Evolutionary conservation across 352 stramenopile genomes (phyloP), one percentile per base, ranked within the genome.

Genomic region (Thalassiosira hispida): DNA sequence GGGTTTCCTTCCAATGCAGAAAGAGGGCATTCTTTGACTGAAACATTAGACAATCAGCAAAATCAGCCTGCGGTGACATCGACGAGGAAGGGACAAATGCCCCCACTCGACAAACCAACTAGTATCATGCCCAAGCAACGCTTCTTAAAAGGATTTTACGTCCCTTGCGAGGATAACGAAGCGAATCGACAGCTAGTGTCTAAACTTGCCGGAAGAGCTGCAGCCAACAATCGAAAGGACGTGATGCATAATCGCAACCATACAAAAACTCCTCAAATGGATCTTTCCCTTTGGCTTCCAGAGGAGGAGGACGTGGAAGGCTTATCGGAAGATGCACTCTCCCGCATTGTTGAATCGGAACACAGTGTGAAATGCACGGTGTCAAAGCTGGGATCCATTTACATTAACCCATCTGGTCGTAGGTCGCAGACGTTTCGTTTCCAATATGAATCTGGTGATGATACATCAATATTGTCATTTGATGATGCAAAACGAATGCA

Each of bases 271-370:
- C 73, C 73, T n/a, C 64, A 63, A 14, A 57, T 77, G 38, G 73
- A 81, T 60, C n/a, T 81, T n/a, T 81, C 73, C 16, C 60, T 81
- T 23, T 81, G 73, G 73, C 44, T 81, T n/a, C 66, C 73, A 5
- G 38, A 65, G 27, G 40, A 20, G 23, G 52, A 55, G 38, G 35
- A n/a, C 14, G 52, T 44, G 38, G 35, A n/a, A 14, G 40, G 12
- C 44, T 57, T 68, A 46, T 46, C 51, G 23, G 51, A 77, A 57
- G 20, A 67, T 38, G 25, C 57, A 35, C 27, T 81, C 18, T 63
- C 38, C 16, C 33, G 25, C 8, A 42, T 77, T 57, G 31, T 73
- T 14, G 14, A 68, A 62, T 64, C 22, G 4, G 63, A 60, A 7
- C 14, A 51, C 40, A 55, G 61, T 47, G 46, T 81, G 46, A 23